A percentile compares a stretch with the other conserved stretches of the same genome.
These are phyloP conservation scores for Rhizoctonia solani DNA, from an alignment of 1,284 basidiomycete genomes.

Conservation along the genomic window DNA sequence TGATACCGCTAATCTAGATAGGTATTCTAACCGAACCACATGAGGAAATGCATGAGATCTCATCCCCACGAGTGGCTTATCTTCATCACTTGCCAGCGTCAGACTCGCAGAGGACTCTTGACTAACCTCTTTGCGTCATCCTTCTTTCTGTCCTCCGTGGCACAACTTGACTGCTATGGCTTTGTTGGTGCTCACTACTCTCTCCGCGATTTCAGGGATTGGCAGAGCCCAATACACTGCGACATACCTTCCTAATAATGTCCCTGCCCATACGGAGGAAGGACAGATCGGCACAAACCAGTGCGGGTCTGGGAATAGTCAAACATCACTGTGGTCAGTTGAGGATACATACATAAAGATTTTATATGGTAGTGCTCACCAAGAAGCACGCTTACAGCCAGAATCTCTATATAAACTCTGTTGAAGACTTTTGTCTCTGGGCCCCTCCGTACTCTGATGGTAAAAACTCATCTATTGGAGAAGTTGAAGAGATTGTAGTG, in stretches of 20 bases:
- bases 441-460: constrained; percentile 23
- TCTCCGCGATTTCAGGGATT: constrained; percentile 11
- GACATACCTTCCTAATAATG: constrained; percentile 37
- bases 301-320: constrained; percentile 45
- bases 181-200: neutral
- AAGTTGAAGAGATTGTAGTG: constrained; percentile 44
- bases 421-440: constrained; percentile 41
- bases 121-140: no score
- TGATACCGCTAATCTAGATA: no score
- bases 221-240: constrained; percentile 36
- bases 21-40: no score
- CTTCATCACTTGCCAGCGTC: no score
- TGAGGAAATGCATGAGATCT: no score
- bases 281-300: constrained; percentile 45
- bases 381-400: constrained; percentile 22
- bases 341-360: no score
- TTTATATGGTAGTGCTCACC: no score
- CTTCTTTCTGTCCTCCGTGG: no score
- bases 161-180: no score
- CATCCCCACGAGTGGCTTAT: no score
- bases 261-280: constrained; percentile 40
- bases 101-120: no score
- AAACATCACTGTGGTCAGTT: constrained; percentile 42
- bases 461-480: constrained; percentile 42
- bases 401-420: constrained; percentile 40